Evolutionary conservation across 108 stramenopile species (phyloP).

Genomic region (Licmophora abbreviata): DNA sequence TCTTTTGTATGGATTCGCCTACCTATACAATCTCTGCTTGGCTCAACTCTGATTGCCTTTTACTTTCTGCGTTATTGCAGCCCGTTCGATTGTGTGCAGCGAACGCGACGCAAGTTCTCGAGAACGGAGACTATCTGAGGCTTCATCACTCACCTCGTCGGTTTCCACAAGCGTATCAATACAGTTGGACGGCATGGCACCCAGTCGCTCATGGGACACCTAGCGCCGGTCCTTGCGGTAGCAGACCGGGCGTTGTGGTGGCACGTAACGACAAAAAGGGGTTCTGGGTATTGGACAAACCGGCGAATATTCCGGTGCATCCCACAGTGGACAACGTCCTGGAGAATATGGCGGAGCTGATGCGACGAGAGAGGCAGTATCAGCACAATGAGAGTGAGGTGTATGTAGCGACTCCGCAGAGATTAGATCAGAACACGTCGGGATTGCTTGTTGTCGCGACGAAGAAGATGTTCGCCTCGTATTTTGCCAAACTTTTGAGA

Average conservation of each 20-base stretch:
- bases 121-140: slow-evolving; percentile 64
- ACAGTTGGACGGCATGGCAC: slow-evolving; percentile 37
- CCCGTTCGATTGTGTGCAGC: slow-evolving; percentile 41
- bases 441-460: slow-evolving; percentile 76
- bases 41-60: too few relatives aligned
- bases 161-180: slow-evolving; percentile 48
- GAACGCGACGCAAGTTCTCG: slow-evolving; percentile 30
- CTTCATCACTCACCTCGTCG: slow-evolving; percentile 72
- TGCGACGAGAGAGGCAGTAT: slow-evolving; percentile 1
- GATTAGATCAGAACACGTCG: slow-evolving; percentile 78
- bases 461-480: slow-evolving; percentile 64
- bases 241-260: slow-evolving; percentile 48
- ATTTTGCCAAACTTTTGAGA: slow-evolving; percentile 71
- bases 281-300: slow-evolving; percentile 71
- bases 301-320: slow-evolving; percentile 71
- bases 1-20: too few relatives aligned
- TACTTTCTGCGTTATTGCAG: too few relatives aligned
- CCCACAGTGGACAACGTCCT: slow-evolving; percentile 71
- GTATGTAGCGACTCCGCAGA: slow-evolving; percentile 63
- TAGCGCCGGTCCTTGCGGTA: neutral
- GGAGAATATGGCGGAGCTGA: slow-evolving; percentile 62
- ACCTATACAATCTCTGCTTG: too few relatives aligned
- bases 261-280: slow-evolving; percentile 29
- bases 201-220: neutral
- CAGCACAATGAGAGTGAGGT: slow-evolving; percentile 15